Evolutionary conservation across 75 land plant species (phyloP).

Genomic region (Ceratopteris richardii): DNA sequence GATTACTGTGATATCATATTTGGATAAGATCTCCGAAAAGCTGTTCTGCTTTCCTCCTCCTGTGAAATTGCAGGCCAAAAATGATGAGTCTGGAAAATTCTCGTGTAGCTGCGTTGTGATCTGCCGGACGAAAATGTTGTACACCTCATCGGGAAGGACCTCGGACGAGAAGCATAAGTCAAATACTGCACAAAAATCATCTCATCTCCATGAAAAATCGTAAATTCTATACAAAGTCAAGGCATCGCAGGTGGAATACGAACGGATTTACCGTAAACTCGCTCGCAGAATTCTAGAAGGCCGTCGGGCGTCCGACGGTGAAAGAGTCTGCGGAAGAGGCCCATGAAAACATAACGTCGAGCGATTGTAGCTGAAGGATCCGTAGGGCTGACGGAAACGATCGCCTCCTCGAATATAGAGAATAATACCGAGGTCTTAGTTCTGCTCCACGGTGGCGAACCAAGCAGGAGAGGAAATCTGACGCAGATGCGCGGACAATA

Average conservation of each 20-base stretch:
- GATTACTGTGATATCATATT: constrained; percentile 86
- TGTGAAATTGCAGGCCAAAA: constrained; percentile 88
- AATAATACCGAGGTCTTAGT: too few relatives aligned
- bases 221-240: too few relatives aligned
- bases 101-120: constrained; percentile 80
- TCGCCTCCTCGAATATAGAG: too few relatives aligned
- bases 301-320: constrained; percentile 94
- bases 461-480: too few relatives aligned
- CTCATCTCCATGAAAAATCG: too few relatives aligned
- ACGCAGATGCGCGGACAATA: too few relatives aligned
- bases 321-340: constrained; percentile 80
- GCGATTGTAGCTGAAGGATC: too few relatives aligned
- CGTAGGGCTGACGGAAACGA: too few relatives aligned
- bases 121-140: constrained; percentile 75
- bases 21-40: constrained; percentile 69
- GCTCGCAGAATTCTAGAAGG: constrained; percentile 90
- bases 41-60: constrained; percentile 86
- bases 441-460: too few relatives aligned
- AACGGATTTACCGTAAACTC: constrained; percentile 62
- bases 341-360: too few relatives aligned
- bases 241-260: neutral
- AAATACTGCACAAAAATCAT: constrained; percentile 60
- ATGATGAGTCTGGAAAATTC: constrained; percentile 71
- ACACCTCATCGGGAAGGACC: constrained; percentile 72
- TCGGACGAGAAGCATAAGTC: constrained; percentile 96